phyloP scores from a whole-genome alignment of 306 rosid genomes.

The Fragaria vesca region DNA sequence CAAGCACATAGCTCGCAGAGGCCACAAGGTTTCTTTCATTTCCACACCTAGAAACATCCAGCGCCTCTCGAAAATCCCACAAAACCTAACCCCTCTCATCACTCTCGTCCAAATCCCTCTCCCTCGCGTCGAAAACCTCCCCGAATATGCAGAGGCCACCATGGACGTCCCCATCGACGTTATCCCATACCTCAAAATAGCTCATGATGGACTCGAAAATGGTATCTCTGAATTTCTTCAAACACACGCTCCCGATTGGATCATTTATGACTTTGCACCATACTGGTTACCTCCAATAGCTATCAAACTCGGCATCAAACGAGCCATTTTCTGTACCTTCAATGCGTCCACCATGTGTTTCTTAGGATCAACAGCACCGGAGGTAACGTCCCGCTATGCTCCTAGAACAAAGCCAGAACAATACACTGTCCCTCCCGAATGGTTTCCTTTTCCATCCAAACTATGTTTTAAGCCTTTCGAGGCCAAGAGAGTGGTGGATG shows the following conservation, averaged over 20 bases:
- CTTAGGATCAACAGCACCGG: neutral
- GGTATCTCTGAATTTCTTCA: neutral
- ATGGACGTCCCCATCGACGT: neutral
- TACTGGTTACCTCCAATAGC: neutral
- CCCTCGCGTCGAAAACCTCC: neutral
- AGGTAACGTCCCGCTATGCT: neutral
- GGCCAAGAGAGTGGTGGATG: neutral
- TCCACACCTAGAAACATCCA: conserved; percentile 42
- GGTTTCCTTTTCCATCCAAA: neutral
- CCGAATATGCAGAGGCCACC: neutral
- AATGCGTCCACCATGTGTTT: neutral
- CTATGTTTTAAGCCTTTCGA: neutral
- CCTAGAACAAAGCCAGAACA: neutral
- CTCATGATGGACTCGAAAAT: conserved; percentile 39
- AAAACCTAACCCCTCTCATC: neutral
- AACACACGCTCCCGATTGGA: neutral
- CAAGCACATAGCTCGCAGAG: conserved; percentile 39
- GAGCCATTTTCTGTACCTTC: neutral
- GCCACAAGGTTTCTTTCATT: conserved; percentile 37
- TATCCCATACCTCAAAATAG: conserved; percentile 24
- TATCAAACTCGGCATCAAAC: neutral
- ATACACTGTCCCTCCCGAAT: neutral
- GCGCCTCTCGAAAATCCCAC: neutral
- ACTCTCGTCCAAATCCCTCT: neutral
- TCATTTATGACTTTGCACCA: neutral